Evolutionary conservation across 768 basidiomycete genomes (phyloP).

Genomic region (Phanerodontia chrysosporium): DNA sequence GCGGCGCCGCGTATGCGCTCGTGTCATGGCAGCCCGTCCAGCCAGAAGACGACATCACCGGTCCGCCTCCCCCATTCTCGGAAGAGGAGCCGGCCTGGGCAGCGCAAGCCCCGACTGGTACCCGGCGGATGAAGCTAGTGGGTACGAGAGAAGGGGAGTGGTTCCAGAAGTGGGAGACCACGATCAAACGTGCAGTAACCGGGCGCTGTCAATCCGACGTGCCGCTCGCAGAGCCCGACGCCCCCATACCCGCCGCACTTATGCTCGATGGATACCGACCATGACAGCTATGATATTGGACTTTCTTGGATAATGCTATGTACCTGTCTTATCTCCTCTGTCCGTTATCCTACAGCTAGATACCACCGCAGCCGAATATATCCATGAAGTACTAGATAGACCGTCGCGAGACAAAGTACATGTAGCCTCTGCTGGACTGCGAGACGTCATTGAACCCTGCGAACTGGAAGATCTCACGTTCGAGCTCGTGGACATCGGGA

Average conservation of each 20-base stretch:
- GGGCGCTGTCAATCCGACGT: slow-evolving; percentile 12
- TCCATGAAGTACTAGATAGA: not conserved
- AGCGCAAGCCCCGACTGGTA: slow-evolving; percentile 27
- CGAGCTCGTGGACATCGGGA: not conserved
- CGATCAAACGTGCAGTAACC: slow-evolving; percentile 58
- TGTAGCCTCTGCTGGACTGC: not conserved
- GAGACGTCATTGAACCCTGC: not conserved
- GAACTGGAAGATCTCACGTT: not conserved
- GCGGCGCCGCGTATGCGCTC: slow-evolving; percentile 72
- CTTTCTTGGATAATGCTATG: not conserved
- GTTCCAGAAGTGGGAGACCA: slow-evolving; percentile 73
- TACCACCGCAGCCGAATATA: not conserved
- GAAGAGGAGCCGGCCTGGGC: not conserved
- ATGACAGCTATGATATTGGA: slow-evolving; percentile 1
- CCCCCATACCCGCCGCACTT: slow-evolving; percentile 10
- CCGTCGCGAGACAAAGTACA: not conserved
- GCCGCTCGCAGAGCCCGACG: slow-evolving; percentile 16
- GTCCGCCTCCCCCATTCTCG: slow-evolving; percentile 14
- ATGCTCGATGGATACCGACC: slow-evolving; percentile 30
- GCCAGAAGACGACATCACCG: slow-evolving; percentile 18
- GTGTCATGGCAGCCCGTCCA: slow-evolving; percentile 35
- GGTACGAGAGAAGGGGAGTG: slow-evolving; percentile 74
- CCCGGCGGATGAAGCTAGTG: slow-evolving; percentile 32
- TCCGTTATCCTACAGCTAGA: not conserved
- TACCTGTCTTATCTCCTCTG: not conserved